Base-by-base conservation (phyloP, 129 eudicot genomes). In the Escallonia rubra region DNA sequence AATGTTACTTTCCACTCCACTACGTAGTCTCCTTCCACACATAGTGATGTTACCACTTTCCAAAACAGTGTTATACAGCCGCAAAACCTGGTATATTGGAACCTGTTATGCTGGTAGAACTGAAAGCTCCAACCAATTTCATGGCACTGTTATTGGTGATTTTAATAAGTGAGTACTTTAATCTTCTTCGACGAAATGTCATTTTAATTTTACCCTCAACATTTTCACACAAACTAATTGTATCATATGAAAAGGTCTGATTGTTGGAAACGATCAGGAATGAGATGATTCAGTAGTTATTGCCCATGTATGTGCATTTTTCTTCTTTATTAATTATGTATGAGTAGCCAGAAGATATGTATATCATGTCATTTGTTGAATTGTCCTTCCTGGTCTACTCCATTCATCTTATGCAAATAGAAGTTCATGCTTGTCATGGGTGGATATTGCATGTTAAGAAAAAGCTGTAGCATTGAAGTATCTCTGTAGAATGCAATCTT, bases 181-280 rank as follows among this genome's bases (percentile, higher is more conserved):
- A 23, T 47, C n/a, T 51, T 15, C 58, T 23, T 23, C 34, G 34
- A 23, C 34, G 34, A 23, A 23, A 23, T 23, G 34, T 23, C 34
- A 5, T 49, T 41, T 38, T 15, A 44, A 38, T 23, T 4, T 53
- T 34, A 39, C 43, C 63, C 5, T 56, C 5, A 43, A 14, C 10
- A 68, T 8, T 15, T 68, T 46, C 6, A 46, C 6, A 6, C 8
- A 46, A 46, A 46, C 50, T 46, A 2, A 46, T 46, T 55, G 7
- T 59, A 9, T 70, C 40, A 54, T 69, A n/a, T 57, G 63, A 79
- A 94, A 90, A 83, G 99, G 99, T 57, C 56, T 94, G 72, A 94
- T 94, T 47, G 80, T 94, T 61, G 99, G 94, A 58, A 94, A 94
- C 74, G 99, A 94, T 78, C 99, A 94, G 80, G 99, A 94, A 59